Percentiles rank a stretch among this genome's conserved stretches.
phyloP scores from a whole-genome alignment of 768 basidiomycete species.

The Suillus luteus region DNA sequence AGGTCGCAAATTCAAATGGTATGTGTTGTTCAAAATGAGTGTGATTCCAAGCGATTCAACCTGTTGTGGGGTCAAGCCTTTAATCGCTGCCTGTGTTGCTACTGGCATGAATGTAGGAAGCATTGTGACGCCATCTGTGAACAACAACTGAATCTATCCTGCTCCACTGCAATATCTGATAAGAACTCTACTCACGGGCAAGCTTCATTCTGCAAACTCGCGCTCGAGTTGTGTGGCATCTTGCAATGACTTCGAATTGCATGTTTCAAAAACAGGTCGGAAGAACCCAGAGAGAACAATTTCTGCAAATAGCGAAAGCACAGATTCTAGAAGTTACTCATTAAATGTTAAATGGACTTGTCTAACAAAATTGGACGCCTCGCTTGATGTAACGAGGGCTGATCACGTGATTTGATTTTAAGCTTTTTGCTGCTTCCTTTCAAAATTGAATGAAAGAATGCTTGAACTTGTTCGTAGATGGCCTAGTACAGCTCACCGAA shows the following conservation, averaged over 20 bases:
- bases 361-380: neutral
- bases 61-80: conserved; percentile 86
- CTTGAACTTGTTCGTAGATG: conserved; percentile 24
- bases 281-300: neutral
- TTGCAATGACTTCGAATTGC: conserved; percentile 83
- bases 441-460: conserved; percentile 20
- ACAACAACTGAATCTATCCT: conserved; percentile 7
- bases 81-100: conserved; percentile 90
- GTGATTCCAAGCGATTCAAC: conserved; percentile 80
- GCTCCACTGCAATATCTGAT: conserved; percentile 8
- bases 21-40: conserved; percentile 87
- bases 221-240: conserved; percentile 79
- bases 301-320: neutral
- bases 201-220: conserved; percentile 86
- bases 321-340: neutral
- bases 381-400: neutral
- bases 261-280: conserved; percentile 37
- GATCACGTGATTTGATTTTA: conserved; percentile 1
- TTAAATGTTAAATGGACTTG: neutral
- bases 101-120: conserved; percentile 94
- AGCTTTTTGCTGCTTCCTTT: neutral
- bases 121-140: conserved; percentile 74
- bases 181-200: conserved; percentile 53
- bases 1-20: conserved; percentile 86
- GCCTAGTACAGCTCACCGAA: conserved; percentile 11